Evolutionary conservation across 2,329 filamentous ascomycete species (phyloP), one percentile per base, ranked within the genome.

Genomic region (Beauveria medogensis): DNA sequence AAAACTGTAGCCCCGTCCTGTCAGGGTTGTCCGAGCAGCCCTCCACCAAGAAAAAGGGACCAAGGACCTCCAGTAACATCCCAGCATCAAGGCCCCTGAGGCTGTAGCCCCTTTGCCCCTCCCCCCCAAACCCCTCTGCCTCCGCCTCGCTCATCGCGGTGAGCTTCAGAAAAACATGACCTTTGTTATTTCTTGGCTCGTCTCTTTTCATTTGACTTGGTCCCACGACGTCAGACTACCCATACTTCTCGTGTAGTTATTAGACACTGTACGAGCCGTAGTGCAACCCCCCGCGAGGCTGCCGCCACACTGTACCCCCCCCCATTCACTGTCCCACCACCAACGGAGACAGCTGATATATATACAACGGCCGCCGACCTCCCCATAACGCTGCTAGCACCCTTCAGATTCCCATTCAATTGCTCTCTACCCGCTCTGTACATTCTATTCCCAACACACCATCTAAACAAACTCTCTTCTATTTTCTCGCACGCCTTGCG

Each of bases 11-110:
- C 51, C 51, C 51, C 51, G 34, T 5, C 51, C 8, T 46, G 40
- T 24, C 53, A 55, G 24, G 53, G 53, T 55, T 55, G 53, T 55
- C 53, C 40, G 53, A 44, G 40, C 53, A 55, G 53, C 53, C 53
- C 53, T 44, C 53, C 37, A 28, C 37, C 18, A 22, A 8, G 40
- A 55, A 28, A 37, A 44, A 55, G 52, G 52, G 34, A 20, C 28
- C n/a, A 14, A 16, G 5, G 14, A 40, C 50, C 30, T 37, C 48
- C 18, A 40, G n/a, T 20, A 5, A 37, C 48, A 52, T 37, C 28
- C 50, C 30, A 4, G 50, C 28, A 37, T 53, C 50, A n/a, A 8
- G 4, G 50, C 34, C 30, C 30, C 28, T 14, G 50, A 22, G 28
- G 34, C 34, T 37, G 34, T 37, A 37, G 12, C 34, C 34, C 34